phyloP scores from a whole-genome alignment of 2,329 filamentous ascomycete genomes.

The Fusarium armeniacum region DNA sequence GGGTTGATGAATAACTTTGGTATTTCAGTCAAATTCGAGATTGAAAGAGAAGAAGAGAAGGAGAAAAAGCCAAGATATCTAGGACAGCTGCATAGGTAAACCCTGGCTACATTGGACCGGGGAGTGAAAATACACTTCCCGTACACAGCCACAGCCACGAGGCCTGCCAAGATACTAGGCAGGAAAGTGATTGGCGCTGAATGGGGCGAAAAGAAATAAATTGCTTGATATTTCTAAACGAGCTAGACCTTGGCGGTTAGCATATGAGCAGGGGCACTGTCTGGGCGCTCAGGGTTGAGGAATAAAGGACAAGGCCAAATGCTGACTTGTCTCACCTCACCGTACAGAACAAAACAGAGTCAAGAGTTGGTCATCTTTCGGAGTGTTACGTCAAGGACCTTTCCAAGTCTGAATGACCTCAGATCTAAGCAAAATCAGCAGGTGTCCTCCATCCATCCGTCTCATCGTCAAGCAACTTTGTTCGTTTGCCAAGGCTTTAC shows the following conservation, averaged over 20 bases:
- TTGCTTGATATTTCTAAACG: slow-evolving; percentile 8
- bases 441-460: background rate
- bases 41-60: slow-evolving; percentile 10
- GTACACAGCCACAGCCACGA: slow-evolving; percentile 40
- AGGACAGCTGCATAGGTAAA: background rate
- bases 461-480: background rate
- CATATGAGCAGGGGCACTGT: slow-evolving; percentile 1
- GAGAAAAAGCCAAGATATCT: slow-evolving; percentile 31
- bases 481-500: slow-evolving; percentile 6
- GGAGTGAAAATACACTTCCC: slow-evolving; percentile 30
- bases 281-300: background rate
- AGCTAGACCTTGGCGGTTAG: slow-evolving; percentile 14
- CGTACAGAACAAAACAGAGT: background rate
- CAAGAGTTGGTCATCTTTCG: background rate
- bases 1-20: background rate
- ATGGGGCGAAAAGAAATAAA: slow-evolving; percentile 3
- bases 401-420: background rate
- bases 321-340: background rate
- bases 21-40: background rate
- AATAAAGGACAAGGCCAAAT: background rate
- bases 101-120: slow-evolving; percentile 1
- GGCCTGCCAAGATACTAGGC: slow-evolving; percentile 19
- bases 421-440: background rate
- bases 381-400: background rate
- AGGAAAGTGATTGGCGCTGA: slow-evolving; percentile 19